Conservation (phyloP, 345 rosid species). For the Excoecaria cochinchinensis region DNA sequence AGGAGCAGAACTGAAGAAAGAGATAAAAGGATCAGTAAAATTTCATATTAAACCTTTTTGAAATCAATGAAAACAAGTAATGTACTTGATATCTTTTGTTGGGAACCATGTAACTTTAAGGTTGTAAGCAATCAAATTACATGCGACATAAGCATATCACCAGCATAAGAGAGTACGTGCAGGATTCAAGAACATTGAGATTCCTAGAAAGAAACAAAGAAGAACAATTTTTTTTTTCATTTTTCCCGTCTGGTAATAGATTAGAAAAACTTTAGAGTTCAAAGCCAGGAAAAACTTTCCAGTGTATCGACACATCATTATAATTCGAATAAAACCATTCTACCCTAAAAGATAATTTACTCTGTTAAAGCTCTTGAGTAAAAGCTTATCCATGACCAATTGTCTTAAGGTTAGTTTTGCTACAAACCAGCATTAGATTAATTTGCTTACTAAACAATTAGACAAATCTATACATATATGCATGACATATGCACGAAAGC, state of each 20-base stretch:
- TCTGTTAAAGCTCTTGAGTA: not conserved
- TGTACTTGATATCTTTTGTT: not conserved
- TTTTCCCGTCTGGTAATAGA: not conserved
- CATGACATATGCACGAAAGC: no score
- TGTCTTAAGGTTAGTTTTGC: not conserved
- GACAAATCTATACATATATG: no score
- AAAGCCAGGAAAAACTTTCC: not conserved
- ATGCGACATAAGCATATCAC: no score
- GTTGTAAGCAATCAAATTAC: not conserved
- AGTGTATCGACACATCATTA: not conserved
- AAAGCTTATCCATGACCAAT: not conserved
- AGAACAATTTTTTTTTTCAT: not conserved
- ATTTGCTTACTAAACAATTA: not conserved
- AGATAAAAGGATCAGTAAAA: slow-evolving; percentile 14
- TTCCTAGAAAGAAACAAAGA: not conserved
- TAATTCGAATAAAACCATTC: not conserved
- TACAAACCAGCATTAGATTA: not conserved
- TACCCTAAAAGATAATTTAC: not conserved
- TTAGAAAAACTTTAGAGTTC: not conserved
- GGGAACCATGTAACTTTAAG: not conserved
- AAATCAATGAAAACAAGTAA: not conserved
- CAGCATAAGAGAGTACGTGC: no score
- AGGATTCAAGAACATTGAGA: not conserved
- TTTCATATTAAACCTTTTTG: not conserved
- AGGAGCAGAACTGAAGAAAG: slow-evolving; percentile 70